Evolutionary conservation across 108 stramenopile genomes (phyloP).

Genomic region (Cyclotella kingstonii): DNA sequence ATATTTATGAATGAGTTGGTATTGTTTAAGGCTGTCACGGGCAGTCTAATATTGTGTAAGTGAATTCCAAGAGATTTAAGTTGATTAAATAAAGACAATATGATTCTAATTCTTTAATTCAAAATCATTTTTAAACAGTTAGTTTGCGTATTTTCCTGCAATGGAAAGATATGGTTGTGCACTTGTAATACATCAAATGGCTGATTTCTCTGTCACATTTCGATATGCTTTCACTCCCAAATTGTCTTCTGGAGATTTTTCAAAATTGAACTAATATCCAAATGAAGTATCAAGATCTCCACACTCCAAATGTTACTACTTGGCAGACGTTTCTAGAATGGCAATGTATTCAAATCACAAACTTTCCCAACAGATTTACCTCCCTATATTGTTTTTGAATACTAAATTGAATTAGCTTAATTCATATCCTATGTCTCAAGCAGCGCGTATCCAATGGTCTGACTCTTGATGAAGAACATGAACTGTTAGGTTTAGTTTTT

Average conservation of each 20-base stretch:
- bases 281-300: conserved; percentile 52
- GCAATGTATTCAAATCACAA: conserved; percentile 56
- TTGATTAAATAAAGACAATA: not conserved
- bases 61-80: conserved; percentile 12
- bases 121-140: not conserved
- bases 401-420: no score
- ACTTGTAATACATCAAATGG: no score
- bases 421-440: no score
- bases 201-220: no score
- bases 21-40: not conserved
- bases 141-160: not conserved
- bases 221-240: conserved; percentile 10
- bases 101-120: not conserved
- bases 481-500: no score
- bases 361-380: conserved; percentile 53
- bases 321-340: conserved; percentile 52
- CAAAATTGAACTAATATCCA: conserved; percentile 58
- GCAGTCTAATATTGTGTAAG: conserved; percentile 5
- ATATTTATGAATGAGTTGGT: conserved; percentile 9
- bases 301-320: conserved; percentile 46
- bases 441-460: no score
- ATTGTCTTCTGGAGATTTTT: conserved; percentile 42
- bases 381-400: conserved; percentile 44
- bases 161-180: not conserved
- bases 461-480: no score